Percentiles rank a stretch among this genome's conserved stretches.
Evolutionary conservation across 139 green algal species (phyloP).

Genomic region (Asterochloris erici): DNA sequence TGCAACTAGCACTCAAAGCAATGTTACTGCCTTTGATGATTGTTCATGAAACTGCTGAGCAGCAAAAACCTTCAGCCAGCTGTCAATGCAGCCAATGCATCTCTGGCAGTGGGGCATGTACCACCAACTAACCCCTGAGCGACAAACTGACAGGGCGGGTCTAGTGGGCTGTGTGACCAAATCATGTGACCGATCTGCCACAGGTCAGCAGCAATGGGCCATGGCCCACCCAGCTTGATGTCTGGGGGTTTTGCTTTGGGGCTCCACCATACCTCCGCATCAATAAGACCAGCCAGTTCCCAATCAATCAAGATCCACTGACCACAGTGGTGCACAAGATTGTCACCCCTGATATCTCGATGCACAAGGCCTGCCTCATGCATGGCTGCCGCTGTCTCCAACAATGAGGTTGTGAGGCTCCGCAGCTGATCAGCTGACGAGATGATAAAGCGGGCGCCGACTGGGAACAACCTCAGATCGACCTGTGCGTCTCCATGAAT

Average conservation of each 20-base stretch:
- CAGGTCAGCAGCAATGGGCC: no score
- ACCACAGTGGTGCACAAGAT: not conserved
- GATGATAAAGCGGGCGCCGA: constrained; percentile 2
- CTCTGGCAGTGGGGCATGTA: no score
- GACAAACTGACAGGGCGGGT: no score
- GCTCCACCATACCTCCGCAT: not conserved
- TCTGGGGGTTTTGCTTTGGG: not conserved
- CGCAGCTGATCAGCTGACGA: not conserved
- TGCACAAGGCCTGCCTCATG: constrained; percentile 9
- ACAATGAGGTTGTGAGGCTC: not conserved
- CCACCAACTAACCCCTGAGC: no score
- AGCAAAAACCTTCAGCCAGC: no score
- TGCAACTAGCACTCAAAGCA: no score
- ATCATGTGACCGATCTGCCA: no score
- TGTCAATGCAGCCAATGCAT: no score
- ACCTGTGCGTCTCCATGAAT: no score
- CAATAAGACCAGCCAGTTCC: not conserved
- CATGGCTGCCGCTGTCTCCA: constrained; percentile 1
- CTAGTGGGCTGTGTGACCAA: no score
- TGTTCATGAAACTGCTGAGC: no score
- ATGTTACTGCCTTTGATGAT: no score
- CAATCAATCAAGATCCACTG: not conserved
- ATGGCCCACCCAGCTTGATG: not conserved
- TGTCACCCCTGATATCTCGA: not conserved
- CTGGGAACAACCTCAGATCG: constrained; percentile 3